Evolutionary conservation across 2,329 filamentous ascomycete species (phyloP).

Genomic region (Escovopsis sp.): DNA sequence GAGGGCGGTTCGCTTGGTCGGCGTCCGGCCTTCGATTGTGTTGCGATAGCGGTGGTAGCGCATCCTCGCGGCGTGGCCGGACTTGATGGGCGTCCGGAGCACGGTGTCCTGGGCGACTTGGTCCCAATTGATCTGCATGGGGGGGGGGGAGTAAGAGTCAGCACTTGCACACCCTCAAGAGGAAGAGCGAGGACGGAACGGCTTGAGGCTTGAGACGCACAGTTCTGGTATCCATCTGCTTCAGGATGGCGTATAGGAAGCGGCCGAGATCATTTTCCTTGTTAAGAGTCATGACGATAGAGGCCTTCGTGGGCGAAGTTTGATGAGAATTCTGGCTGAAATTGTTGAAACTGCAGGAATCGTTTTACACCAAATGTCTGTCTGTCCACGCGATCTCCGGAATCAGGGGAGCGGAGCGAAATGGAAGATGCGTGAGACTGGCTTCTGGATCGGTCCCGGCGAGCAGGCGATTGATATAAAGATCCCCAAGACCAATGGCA

Average conservation of each 20-base stretch:
- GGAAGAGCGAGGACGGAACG: neutral
- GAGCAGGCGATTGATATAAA: too few relatives aligned
- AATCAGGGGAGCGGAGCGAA: neutral
- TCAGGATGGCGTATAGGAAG: slow-evolving; percentile 44
- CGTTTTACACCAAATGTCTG: too few relatives aligned
- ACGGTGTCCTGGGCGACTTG: slow-evolving; percentile 40
- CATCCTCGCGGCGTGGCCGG: slow-evolving; percentile 48
- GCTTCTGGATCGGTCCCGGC: too few relatives aligned
- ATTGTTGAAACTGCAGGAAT: neutral
- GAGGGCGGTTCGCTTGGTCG: slow-evolving; percentile 31
- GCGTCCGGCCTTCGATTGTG: slow-evolving; percentile 32
- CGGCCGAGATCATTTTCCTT: slow-evolving; percentile 42
- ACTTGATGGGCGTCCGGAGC: slow-evolving; percentile 38
- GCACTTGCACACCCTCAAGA: neutral
- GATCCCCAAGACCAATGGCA: neutral
- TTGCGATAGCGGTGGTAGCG: slow-evolving; percentile 39
- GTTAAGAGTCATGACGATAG: slow-evolving; percentile 34
- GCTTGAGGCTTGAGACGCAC: slow-evolving; percentile 25
- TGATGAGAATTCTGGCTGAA: neutral
- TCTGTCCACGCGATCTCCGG: too few relatives aligned
- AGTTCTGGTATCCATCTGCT: slow-evolving; percentile 46
- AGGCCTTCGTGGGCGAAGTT: neutral
- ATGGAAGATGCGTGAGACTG: neutral
- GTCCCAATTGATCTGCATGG: slow-evolving; percentile 42
- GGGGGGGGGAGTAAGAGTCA: slow-evolving; percentile 5